These are phyloP conservation scores for Leccinum subgranulosum DNA, from an alignment of 768 basidiomycete species.

Conservation along the genomic window DNA sequence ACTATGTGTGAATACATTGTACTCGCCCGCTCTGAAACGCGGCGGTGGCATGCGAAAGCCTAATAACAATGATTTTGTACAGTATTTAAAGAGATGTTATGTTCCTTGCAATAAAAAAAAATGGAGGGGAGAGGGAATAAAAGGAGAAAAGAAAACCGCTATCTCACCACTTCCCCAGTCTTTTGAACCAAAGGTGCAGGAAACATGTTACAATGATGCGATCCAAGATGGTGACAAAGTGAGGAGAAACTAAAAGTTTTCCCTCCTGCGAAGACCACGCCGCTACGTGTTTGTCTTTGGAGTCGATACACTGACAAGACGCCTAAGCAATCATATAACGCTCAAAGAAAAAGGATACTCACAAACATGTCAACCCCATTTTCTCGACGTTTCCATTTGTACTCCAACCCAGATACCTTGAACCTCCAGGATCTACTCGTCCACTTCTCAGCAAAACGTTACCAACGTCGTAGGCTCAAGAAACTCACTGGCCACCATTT, in stretches of 20 bases:
- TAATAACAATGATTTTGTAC: constrained; percentile 8
- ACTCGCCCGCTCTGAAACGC: constrained; percentile 1
- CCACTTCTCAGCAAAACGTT: constrained; percentile 1
- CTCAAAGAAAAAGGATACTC: constrained; percentile 17
- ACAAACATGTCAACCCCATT: constrained; percentile 46
- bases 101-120: background rate
- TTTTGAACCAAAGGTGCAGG: constrained; percentile 50
- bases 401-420: constrained; percentile 45
- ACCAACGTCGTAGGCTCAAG: background rate
- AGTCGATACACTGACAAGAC: constrained; percentile 48
- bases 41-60: background rate
- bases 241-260: constrained; percentile 39
- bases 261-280: constrained; percentile 41
- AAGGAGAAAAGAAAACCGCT: background rate
- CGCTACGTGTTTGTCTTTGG: constrained; percentile 46
- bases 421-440: constrained; percentile 49
- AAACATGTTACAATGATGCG: constrained; percentile 52
- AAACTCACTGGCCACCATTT: constrained; percentile 48
- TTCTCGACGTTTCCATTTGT: constrained; percentile 55
- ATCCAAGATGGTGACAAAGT: constrained; percentile 42
- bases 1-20: constrained; percentile 16
- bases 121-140: background rate
- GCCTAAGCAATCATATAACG: background rate
- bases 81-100: background rate
- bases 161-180: constrained; percentile 41